Percentiles rank a stretch among this genome's conserved stretches.
Conservation (phyloP, 768 basidiomycete species). For the Mycena filopes region DNA sequence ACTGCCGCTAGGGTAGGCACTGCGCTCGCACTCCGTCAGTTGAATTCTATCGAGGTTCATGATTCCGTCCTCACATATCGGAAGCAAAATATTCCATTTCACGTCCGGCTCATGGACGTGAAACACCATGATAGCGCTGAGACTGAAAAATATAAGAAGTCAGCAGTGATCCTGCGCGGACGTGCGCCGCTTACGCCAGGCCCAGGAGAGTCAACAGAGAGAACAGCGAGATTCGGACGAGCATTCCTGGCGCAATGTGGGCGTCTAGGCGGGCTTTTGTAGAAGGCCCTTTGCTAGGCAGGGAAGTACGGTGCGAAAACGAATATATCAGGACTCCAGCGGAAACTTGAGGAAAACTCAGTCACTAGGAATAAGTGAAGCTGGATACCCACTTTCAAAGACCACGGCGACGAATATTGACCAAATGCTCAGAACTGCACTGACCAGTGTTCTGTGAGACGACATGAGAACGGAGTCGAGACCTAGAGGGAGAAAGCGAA, state of each 20-base stretch:
- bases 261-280: background rate
- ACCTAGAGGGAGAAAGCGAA: background rate
- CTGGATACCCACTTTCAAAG: conserved; percentile 25
- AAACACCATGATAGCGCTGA: conserved; percentile 14
- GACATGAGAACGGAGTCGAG: background rate
- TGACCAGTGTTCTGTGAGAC: conserved; percentile 10
- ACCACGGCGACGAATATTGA: conserved; percentile 29
- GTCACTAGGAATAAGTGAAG: background rate
- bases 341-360: conserved; percentile 20
- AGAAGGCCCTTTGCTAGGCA: background rate
- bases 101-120: conserved; percentile 27
- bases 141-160: background rate
- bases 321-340: conserved; percentile 30
- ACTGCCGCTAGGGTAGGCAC: conserved; percentile 35
- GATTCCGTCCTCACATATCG: conserved; percentile 18
- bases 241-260: conserved; percentile 28
- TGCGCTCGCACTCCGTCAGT: background rate
- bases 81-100: conserved; percentile 28
- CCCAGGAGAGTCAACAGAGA: conserved; percentile 19
- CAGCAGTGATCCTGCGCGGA: background rate
- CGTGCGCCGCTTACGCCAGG: background rate
- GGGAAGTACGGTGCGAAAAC: conserved; percentile 23
- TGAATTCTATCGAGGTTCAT: background rate
- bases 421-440: conserved; percentile 15
- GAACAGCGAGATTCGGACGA: conserved; percentile 33